These are phyloP conservation scores for Pichia cephalocereana DNA, from an alignment of 805 yeast genomes.

Conservation along the genomic window DNA sequence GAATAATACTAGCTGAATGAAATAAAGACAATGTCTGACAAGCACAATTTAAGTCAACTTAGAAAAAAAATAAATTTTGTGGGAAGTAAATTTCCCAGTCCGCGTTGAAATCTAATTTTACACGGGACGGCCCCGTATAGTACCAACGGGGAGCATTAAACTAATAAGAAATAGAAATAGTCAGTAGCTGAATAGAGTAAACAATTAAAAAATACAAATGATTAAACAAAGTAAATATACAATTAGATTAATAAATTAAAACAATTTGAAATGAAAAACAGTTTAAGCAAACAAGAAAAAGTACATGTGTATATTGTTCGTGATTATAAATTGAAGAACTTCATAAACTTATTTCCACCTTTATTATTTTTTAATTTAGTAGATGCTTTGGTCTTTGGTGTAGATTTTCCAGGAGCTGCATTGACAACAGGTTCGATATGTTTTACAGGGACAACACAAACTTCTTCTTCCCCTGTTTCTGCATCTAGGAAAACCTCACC, in stretches of 20 bases:
- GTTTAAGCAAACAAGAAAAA: not conserved
- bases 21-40: too few species aligned
- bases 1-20: too few species aligned
- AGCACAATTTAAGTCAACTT: too few species aligned
- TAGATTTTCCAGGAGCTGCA: not conserved
- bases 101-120: too few species aligned
- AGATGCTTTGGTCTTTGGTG: not conserved
- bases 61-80: too few species aligned
- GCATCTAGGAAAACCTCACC: not conserved
- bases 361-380: not conserved
- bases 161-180: too few species aligned
- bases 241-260: not conserved
- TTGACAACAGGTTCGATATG: not conserved
- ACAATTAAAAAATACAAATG: not conserved
- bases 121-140: too few species aligned
- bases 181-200: too few species aligned
- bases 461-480: not conserved
- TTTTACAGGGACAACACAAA: not conserved
- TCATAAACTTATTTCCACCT: conserved; percentile 17
- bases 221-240: not conserved
- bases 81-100: too few species aligned
- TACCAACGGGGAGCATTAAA: too few species aligned
- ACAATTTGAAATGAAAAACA: not conserved
- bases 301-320: not conserved
- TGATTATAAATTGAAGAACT: conserved; percentile 16